Percentiles rank a stretch among this genome's conserved stretches.
Evolutionary conservation across 2,329 filamentous ascomycete species (phyloP).

Genomic region (Mollisia scopiformis): DNA sequence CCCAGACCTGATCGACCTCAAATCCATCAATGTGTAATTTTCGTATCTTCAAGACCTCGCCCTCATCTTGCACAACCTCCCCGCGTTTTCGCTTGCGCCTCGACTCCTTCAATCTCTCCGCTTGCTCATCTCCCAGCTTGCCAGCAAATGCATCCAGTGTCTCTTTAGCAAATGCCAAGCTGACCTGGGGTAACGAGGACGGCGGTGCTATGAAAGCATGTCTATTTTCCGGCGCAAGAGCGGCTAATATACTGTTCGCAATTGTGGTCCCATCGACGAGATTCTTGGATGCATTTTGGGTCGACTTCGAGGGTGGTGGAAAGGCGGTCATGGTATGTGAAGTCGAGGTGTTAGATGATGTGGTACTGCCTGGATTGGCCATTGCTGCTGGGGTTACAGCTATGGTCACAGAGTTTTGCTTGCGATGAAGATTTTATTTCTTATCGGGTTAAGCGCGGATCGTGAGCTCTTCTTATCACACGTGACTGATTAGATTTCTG

Average conservation of each 20-base stretch:
- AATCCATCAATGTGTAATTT: slow-evolving; percentile 88
- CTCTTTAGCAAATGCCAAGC: slow-evolving; percentile 76
- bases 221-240: slow-evolving; percentile 32
- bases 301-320: slow-evolving; percentile 39
- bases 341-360: slow-evolving; percentile 64
- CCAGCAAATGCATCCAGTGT: slow-evolving; percentile 79
- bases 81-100: slow-evolving; percentile 79
- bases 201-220: slow-evolving; percentile 74
- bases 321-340: slow-evolving; percentile 64
- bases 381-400: slow-evolving; percentile 17
- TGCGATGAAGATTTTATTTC: background rate
- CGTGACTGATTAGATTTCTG: no score
- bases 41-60: slow-evolving; percentile 70
- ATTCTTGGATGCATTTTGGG: slow-evolving; percentile 39
- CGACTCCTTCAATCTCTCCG: slow-evolving; percentile 65
- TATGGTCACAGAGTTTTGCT: background rate
- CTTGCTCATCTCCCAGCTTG: slow-evolving; percentile 74
- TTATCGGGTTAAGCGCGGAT: background rate
- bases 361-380: slow-evolving; percentile 46
- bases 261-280: slow-evolving; percentile 20
- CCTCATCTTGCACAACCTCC: slow-evolving; percentile 48
- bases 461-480: background rate
- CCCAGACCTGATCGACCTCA: slow-evolving; percentile 87
- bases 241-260: slow-evolving; percentile 25
- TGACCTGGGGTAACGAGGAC: slow-evolving; percentile 65